Evolutionary conservation across 2,329 filamentous ascomycete species (phyloP).

Genomic region (Torrubiellomyces zombiae): DNA sequence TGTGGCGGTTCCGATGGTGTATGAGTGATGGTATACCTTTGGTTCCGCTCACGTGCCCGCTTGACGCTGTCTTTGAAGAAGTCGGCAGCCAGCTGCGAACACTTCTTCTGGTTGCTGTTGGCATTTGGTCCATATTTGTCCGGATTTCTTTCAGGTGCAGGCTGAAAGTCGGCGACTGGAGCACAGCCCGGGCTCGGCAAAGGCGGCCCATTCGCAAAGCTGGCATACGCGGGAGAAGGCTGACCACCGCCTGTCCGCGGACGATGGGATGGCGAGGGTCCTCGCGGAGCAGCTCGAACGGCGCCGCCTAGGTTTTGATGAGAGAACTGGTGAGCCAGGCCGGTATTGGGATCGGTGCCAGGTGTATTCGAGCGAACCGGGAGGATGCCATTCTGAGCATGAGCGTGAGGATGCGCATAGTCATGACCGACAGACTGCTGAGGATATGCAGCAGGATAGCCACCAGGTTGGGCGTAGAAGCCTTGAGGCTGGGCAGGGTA

Average conservation of each 20-base stretch:
- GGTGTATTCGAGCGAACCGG: constrained; percentile 40
- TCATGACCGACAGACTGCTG: constrained; percentile 25
- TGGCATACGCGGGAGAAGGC: constrained; percentile 43
- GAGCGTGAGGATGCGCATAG: constrained; percentile 33
- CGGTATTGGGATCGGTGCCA: constrained; percentile 66
- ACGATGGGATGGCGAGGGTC: constrained; percentile 53
- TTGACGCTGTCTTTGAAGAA: constrained; percentile 99
- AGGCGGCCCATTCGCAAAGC: constrained; percentile 49
- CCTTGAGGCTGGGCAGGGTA: constrained; percentile 23
- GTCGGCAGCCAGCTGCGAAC: constrained; percentile 56
- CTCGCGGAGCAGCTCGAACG: constrained; percentile 48
- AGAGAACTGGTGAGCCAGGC: constrained; percentile 87
- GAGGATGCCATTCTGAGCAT: constrained; percentile 27
- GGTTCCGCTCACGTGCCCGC: constrained; percentile 83
- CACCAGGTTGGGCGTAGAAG: constrained; percentile 48
- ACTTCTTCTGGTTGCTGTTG: constrained; percentile 56
- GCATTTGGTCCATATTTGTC: constrained; percentile 38
- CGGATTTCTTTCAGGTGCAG: constrained; percentile 71
- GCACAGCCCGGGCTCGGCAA: constrained; percentile 42
- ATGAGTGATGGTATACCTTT: constrained; percentile 55
- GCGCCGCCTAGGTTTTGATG: constrained; percentile 79
- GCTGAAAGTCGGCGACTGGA: constrained; percentile 56
- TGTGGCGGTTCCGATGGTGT: too few species aligned
- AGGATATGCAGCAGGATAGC: constrained; percentile 30
- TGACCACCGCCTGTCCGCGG: constrained; percentile 72